Base-by-base conservation (phyloP, 345 rosid species). In the Psidium guajava region DNA sequence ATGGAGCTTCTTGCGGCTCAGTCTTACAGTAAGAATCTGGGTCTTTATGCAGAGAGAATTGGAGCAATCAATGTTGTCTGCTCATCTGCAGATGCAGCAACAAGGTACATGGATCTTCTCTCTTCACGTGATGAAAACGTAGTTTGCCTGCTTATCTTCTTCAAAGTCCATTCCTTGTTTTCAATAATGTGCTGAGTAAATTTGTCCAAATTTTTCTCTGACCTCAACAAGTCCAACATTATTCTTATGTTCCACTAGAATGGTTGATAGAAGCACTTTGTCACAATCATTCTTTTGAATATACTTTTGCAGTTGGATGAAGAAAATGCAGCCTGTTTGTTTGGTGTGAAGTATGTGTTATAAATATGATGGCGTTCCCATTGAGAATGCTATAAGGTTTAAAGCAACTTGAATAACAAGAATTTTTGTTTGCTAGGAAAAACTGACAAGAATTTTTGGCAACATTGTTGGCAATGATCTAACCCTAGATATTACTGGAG, bases 11-110 rank as follows among this genome's bases (percentile, higher is more conserved):
- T 97, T 28, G 96, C 94, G 82, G 99, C 98, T 88, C 99, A 96
- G 92, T 97, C 98, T 25, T 97, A 97, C 87, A 97, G 99, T 87
- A 97, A 96, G 89, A 97, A 96, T 74, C 90, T 97, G 61, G 99
- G 99, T 53, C 95, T 97, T 25, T 96, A 97, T 56, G 95, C 98
- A 8, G 98, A 97, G 90, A 93, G 98, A 86, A 93, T 94, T 54
- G 99, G 99, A 32, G 99, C 99, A 27, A 94, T 97, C 85, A 94
- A 96, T 87, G 92, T 94, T 36, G 93, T 97, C 81, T 95, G 99
- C 91, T 93, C 95, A 85, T 92, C 98, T 82, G 88, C 95, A 12
- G 98, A 96, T 89, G 95, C 98, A 54, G 97, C 98, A 61, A 84
- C 94, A 84, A 96, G 98, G 99, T 97, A 51, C 83, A 3, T 52